Base-by-base conservation (phyloP, 2,329 filamentous ascomycete genomes). In the Diaporthe ampelina region DNA sequence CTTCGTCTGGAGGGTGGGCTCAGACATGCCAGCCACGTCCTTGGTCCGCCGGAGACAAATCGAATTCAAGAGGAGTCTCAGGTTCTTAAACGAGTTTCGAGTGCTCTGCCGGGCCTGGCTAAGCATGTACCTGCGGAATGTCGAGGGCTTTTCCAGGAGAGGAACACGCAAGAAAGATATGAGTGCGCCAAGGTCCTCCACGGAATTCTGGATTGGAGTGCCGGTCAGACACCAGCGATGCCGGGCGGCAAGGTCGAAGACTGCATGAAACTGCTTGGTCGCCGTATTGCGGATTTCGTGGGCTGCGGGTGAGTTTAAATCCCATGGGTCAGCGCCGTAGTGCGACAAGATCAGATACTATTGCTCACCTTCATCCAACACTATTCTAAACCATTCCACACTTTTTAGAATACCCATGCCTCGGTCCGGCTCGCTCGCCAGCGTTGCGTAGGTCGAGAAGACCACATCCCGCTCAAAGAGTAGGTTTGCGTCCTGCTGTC, bases 201-300 rank as follows among this genome's bases (percentile, higher is more conserved):
- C 81, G 2, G 80, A 81, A 76, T 90, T 90, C 73, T 90, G 88
- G 32, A 90, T 86, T 0, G 88, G 88, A 0, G 88, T 90, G 0
- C 87, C 88, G 0, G 86, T 87, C 0, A 89, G 81, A 75, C 87
- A 89, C 88, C 88, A 91, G 11, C 88, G 82, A 0, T 83, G 85
- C 2, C 81, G 80, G 0, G 88, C 85, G 1, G 78, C 72, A 0
- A 91, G 80, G 0, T 83, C 80, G 29, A 79, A 77, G 5, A 86
- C 86, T 0, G 86, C 83, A 1, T 81, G 82, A 74, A 87, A 83
- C 13, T 87, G 82, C 0, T 81, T 82, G 0, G 87, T 89, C 6
- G 84, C 80, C 24, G 82, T 82, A 2, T 85, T 85, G n/a, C 88
- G 85, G 32, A 90, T 89, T 2, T 83, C 82, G 72, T 90, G 87